phyloP scores from a whole-genome alignment of 345 rosid genomes.

The Boechera divaricarpa region DNA sequence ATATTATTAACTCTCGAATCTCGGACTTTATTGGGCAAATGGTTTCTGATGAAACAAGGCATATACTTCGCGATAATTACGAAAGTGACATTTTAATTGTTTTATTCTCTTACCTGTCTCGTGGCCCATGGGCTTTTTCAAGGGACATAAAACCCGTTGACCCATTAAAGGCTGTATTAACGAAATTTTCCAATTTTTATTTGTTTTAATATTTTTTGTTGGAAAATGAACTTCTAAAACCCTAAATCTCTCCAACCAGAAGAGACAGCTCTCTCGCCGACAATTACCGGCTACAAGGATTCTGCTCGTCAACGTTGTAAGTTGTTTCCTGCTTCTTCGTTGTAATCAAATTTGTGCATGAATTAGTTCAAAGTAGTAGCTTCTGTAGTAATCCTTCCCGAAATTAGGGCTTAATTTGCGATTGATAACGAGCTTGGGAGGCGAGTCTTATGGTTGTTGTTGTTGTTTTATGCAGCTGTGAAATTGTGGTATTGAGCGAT shows the following conservation, averaged over 20 bases:
- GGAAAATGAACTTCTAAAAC: conserved; percentile 36
- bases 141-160: conserved; percentile 33
- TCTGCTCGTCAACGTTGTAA: conserved; percentile 35
- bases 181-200: background rate
- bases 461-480: conserved; percentile 16
- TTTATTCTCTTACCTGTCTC: background rate
- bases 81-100: conserved; percentile 28
- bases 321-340: conserved; percentile 4
- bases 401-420: background rate
- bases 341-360: background rate
- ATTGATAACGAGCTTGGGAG: background rate
- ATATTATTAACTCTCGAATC: conserved; percentile 12
- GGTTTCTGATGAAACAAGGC: conserved; percentile 14
- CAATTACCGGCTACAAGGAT: conserved; percentile 19
- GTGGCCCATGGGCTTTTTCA: conserved; percentile 49
- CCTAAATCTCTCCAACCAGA: conserved; percentile 32
- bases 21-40: conserved; percentile 49
- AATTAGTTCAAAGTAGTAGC: background rate
- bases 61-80: conserved; percentile 28
- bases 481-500: conserved; percentile 38
- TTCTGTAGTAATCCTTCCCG: background rate
- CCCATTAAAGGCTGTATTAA: conserved; percentile 27
- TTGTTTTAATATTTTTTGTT: background rate
- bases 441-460: conserved; percentile 26
- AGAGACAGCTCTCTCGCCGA: conserved; percentile 35